These are phyloP conservation scores for Pseudocercospora vitis DNA, from an alignment of 2,329 filamentous ascomycete genomes.

Conservation along the genomic window DNA sequence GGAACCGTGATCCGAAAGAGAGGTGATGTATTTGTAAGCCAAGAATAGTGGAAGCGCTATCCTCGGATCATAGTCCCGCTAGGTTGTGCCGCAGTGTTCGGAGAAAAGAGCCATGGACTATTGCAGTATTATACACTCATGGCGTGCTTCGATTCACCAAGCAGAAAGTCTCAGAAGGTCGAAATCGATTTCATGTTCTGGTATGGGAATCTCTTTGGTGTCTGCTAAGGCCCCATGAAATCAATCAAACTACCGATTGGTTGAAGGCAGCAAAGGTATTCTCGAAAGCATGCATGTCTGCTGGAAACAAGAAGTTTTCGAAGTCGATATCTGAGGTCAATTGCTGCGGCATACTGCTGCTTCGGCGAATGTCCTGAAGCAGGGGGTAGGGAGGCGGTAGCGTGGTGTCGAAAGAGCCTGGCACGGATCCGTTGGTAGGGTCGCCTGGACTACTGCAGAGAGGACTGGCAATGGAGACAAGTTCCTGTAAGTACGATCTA, in stretches of 20 bases:
- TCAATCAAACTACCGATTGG: conserved; percentile 5
- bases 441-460: neutral
- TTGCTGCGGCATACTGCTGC: neutral
- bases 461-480: conserved; percentile 5
- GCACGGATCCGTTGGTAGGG: neutral
- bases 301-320: conserved; percentile 18
- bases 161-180: too few species aligned
- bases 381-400: neutral
- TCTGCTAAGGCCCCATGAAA: neutral
- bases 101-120: too few species aligned
- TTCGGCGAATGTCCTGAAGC: neutral
- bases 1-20: neutral
- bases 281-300: conserved; percentile 14
- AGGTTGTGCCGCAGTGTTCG: neutral
- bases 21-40: neutral
- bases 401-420: neutral
- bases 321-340: conserved; percentile 9
- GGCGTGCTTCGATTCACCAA: too few species aligned
- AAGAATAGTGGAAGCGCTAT: neutral
- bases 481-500: conserved; percentile 11
- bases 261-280: conserved; percentile 3
- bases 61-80: neutral
- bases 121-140: too few species aligned
- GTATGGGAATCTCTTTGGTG: too few species aligned
- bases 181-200: too few species aligned